Evolutionary conservation across 129 eudicot genomes (phyloP).

Genomic region (Artemisia annua): DNA sequence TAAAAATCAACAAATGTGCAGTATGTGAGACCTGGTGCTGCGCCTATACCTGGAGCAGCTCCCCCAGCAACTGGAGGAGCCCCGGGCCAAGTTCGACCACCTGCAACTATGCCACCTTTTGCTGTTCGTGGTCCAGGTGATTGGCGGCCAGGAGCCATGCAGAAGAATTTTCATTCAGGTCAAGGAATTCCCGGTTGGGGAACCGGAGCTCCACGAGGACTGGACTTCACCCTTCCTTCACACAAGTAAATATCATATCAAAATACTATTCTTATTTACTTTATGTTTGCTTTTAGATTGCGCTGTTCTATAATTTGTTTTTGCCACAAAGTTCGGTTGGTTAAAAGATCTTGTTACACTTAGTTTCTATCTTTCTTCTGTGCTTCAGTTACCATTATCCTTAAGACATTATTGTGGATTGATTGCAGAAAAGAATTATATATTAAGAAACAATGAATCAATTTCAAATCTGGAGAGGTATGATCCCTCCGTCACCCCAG

Average conservation of each 20-base stretch:
- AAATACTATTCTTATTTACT: background rate
- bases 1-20: conserved; percentile 32
- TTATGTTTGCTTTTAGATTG: background rate
- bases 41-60: conserved; percentile 82
- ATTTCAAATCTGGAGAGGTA: no score
- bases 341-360: no score
- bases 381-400: no score
- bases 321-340: no score
- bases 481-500: no score
- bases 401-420: no score
- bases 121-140: conserved; percentile 96
- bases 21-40: conserved; percentile 98
- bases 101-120: conserved; percentile 46
- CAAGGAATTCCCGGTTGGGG: conserved; percentile 73
- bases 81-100: conserved; percentile 82
- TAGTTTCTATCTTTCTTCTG: no score
- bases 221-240: conserved; percentile 96
- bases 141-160: conserved; percentile 85
- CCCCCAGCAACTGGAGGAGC: conserved; percentile 55
- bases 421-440: no score
- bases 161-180: conserved; percentile 70
- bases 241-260: conserved; percentile 62
- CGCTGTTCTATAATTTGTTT: background rate
- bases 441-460: no score
- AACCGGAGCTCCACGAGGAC: conserved; percentile 71